Evolutionary conservation across 192 early-diverging fungal genomes (phyloP), one percentile per base, ranked within the genome.

Genomic region (Coemansia sp.): DNA sequence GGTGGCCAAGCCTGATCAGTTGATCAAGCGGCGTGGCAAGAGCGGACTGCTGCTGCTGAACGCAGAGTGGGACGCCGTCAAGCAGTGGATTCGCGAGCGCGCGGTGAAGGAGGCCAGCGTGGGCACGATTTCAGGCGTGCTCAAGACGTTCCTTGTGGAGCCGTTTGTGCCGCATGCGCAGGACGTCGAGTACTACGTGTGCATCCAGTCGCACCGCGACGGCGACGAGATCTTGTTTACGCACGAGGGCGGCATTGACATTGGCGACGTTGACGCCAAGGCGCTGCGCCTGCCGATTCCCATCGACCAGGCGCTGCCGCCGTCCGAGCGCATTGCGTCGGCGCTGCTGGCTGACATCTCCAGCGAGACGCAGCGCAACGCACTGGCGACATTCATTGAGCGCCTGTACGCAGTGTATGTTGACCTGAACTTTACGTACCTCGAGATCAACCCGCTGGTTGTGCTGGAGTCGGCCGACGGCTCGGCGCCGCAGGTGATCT

Each of bases 391-490:
- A 27, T 98, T 98, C 69, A 90, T 97, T 63, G 87, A 87, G 62
- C 91, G 92, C 55, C 87, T 98, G 45, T 96, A 97, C 75, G 84
- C 93, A 41, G 94, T 98, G 60, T 98, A 97, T 83, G 83, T 95
- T 57, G 94, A 97, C 62, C 87, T 97, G 29, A 92, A 98, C 78
- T 98, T 96, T 79, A 98, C 97, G 29, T 98, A 98, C 75, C 92
- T 98, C 66, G 97, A 98, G 82, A 98, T 98, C 87, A 98, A 98
- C 84, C 97, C 97, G 29, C 85, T 98, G 59, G 97, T 98, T 3
- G 97, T 98, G 53, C 83, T 93, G 54, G 92, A 92, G 63, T 66
- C 85, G 22, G 78, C 64, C 17, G 67, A 78, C 4, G 85, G 85
- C 39, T 61, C 73, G 19, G 70, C 79, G 53, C 83, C 89, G 37